Conservation (phyloP, 1,284 basidiomycete species). For the Ganoderma lingzhi region DNA sequence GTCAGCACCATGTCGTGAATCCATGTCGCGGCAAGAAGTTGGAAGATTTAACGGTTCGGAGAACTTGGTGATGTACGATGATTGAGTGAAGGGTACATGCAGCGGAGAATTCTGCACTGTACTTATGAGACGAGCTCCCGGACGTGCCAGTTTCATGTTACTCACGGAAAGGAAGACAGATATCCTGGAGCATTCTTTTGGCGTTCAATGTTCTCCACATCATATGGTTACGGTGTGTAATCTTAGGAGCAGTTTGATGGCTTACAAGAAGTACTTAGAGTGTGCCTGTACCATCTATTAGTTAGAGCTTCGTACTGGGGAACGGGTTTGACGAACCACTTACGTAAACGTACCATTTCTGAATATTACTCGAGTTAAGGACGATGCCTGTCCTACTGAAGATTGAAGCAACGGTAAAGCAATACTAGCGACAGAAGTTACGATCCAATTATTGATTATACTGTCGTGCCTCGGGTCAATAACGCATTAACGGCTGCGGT, state of each 20-base stretch:
- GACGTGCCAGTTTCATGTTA: neutral
- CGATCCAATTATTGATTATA: neutral
- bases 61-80: neutral
- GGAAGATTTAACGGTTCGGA: neutral
- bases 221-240: neutral
- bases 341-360: neutral
- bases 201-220: constrained; percentile 1
- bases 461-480: neutral
- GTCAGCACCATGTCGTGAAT: neutral
- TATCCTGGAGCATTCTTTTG: neutral
- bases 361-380: neutral
- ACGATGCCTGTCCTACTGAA: neutral
- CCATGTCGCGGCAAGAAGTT: neutral
- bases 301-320: too few relatives aligned
- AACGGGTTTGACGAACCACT: too few relatives aligned
- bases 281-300: neutral
- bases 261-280: neutral
- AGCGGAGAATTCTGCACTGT: neutral
- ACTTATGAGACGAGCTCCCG: neutral
- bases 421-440: neutral
- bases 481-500: neutral
- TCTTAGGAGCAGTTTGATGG: neutral
- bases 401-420: neutral
- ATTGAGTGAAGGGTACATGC: neutral
- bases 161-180: neutral